Evolutionary conservation across 805 yeast species (phyloP), one percentile per base, ranked within the genome.

Genomic region (Torulaspora indica): DNA sequence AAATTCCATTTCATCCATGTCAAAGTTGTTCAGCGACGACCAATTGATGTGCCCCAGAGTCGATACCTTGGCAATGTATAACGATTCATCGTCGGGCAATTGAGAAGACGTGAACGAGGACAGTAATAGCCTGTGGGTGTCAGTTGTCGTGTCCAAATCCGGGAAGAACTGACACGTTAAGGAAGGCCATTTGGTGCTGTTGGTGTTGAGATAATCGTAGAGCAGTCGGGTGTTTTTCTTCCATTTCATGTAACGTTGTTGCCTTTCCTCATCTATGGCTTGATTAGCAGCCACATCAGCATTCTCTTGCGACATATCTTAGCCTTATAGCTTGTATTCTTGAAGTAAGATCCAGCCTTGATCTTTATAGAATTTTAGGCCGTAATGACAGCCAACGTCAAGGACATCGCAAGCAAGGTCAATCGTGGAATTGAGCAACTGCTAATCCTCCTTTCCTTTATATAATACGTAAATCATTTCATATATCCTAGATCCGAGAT

Each of bases 201-300:
- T 76, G 3, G 93, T 82, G 49, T 84, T 81, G 36, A 87, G 70
- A 49, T 82, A 75, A 53, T 82, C 85, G 63, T 88, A 88, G 44
- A 86, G 69, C 50, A 82, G 69, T 8, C 88, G 88, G 2, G 87
- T 81, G 29, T 91, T 83, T 55, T 84, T 81, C 62, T 87, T 88
- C 96, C 96, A 88, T 7, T 49, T 49, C 15, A 61, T 56, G 42
- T 71, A 71, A 20, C 65, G 57, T 24, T 51, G 48, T 43, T 62
- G 67, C 24, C 53, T 45, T 20, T 50, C 60, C 10, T 48, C 53
- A n/a, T 56, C 46, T 35, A 61, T 57, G 8, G 40, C 20, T 9
- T 34, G 28, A 4, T 22, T 29, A 15, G 25, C 10, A 35, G 36
- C 20, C 12, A 12, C 31, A 18, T n/a, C 28, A 8, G 28, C 40